A percentile compares a stretch with the other conserved stretches of the same genome.
These are phyloP conservation scores for Naganishia friedmannii DNA, from an alignment of 768 basidiomycete species.

Conservation along the genomic window DNA sequence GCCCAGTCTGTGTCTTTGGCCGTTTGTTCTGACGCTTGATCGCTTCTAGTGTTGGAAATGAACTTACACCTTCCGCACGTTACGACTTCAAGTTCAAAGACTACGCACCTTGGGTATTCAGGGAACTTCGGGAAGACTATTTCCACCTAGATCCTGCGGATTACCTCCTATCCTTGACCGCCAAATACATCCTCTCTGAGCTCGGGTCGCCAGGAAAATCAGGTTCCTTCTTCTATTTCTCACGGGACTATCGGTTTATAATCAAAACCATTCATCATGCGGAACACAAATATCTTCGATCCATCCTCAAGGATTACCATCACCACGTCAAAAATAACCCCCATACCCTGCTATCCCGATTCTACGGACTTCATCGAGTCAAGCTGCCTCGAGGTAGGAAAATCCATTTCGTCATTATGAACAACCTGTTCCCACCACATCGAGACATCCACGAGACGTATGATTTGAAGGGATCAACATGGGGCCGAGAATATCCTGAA, in stretches of 20 bases:
- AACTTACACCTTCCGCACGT: conserved; percentile 92
- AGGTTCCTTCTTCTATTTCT: conserved; percentile 99
- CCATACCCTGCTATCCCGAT: conserved; percentile 85
- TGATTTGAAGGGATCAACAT: conserved; percentile 91
- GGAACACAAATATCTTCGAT: conserved; percentile 89
- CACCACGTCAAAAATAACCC: conserved; percentile 83
- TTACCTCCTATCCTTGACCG: conserved; percentile 91
- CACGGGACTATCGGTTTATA: conserved; percentile 96
- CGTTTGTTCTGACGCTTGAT: conserved; percentile 5
- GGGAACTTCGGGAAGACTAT: conserved; percentile 85
- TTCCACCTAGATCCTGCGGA: conserved; percentile 96
- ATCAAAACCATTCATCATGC: conserved; percentile 96
- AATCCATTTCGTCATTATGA: conserved; percentile 99
- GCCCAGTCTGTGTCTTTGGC: neutral
- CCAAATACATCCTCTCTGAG: conserved; percentile 96
- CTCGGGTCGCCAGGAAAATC: conserved; percentile 97
- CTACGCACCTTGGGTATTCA: conserved; percentile 97
- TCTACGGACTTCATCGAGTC: conserved; percentile 95
- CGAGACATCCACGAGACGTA: conserved; percentile 97
- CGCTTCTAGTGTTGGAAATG: conserved; percentile 76
- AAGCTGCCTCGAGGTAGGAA: conserved; percentile 89
- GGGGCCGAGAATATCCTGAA: conserved; percentile 82
- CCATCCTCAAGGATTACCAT: conserved; percentile 78
- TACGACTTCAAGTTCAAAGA: conserved; percentile 99
- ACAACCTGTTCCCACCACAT: conserved; percentile 96